Base-by-base conservation (phyloP, 768 basidiomycete species). In the Lactifluus echinatus region DNA sequence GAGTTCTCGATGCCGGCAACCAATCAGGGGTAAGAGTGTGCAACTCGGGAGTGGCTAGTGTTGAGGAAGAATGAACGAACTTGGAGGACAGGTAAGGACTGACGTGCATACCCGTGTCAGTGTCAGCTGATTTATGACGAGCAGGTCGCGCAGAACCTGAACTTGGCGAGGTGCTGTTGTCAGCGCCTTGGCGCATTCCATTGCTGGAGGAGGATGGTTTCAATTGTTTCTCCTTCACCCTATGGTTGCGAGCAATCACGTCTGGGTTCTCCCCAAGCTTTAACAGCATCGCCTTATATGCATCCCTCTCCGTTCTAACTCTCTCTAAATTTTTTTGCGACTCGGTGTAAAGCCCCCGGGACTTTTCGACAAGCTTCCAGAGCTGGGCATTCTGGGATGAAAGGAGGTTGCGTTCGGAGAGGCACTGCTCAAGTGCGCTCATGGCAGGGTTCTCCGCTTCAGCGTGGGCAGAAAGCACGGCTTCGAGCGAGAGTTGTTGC, bases 311-410 rank as follows among this genome's bases (percentile, higher is more conserved):
- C 11, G 74, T 74, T 14, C 93, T 78, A 50, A 95, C 79, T 53
- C 93, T 81, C 63, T 94, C 92, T 43, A 91, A 76, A 64, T 95
- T 91, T 72, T 89, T 89, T 68, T 87, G 74, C 54, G 90, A 80
- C 55, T 87, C 83, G 58, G 79, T 82, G 67, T 89, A 89, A n/a
- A 84, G 88, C 21, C 81, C 71, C 54, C 90, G 80, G 69, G 93
- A 90, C 69, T 93, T 94, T 77, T 94, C 91, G 67, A 95, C 85
- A 61, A 94, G 79, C 70, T 93, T 94, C 93, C 93, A 95, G 21
- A 95, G 81, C 72, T 94, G 91, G 15, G 84, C 74, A 68, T 95
- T 95, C 74, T 95, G 93, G 4, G 82, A 71, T 11, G 86, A 81
- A 49, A 93, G 80, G 39, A 74, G 71, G 66, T 94, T 95, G 62